A percentile compares a stretch with the other conserved stretches of the same genome.
phyloP scores from a whole-genome alignment of 139 green algal species.

The Chlamydomonas asymmetrica region DNA sequence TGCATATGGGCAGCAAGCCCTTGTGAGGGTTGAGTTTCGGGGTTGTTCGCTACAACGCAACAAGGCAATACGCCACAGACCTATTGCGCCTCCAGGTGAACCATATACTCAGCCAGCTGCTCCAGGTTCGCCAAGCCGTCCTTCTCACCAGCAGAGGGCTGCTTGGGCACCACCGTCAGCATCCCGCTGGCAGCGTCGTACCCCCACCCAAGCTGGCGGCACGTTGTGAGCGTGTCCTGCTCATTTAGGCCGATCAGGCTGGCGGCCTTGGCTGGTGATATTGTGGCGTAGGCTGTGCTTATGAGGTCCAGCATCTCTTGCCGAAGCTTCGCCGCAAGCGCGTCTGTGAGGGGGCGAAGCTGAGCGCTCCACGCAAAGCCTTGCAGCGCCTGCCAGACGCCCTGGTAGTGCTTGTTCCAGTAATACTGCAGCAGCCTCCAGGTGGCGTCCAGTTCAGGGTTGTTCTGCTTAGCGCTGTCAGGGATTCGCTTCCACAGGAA shows the following conservation, averaged over 20 bases:
- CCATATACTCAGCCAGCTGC: slow-evolving; percentile 22
- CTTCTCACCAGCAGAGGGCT: background rate
- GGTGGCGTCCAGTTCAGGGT: slow-evolving; percentile 2
- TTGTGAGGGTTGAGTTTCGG: background rate
- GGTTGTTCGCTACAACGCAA: background rate
- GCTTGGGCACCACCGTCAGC: slow-evolving; percentile 11
- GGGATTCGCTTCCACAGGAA: slow-evolving; percentile 19
- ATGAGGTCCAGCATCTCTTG: slow-evolving; percentile 15
- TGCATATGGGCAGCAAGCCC: background rate
- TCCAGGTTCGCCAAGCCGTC: slow-evolving; percentile 14
- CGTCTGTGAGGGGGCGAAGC: background rate
- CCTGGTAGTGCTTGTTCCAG: slow-evolving; percentile 25
- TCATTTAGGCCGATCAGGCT: slow-evolving; percentile 18
- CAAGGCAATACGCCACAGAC: too few species aligned
- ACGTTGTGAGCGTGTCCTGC: slow-evolving; percentile 2
- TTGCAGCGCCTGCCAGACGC: slow-evolving; percentile 21
- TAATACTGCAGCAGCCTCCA: slow-evolving; percentile 17
- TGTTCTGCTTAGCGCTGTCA: background rate
- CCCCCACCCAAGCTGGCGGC: too few species aligned
- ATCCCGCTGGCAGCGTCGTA: too few species aligned
- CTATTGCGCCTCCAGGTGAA: slow-evolving; percentile 27
- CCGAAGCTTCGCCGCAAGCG: slow-evolving; percentile 11
- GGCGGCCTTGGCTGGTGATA: slow-evolving; percentile 7
- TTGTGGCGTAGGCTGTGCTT: slow-evolving; percentile 7
- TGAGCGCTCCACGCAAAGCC: slow-evolving; percentile 1